Evolutionary conservation across 768 basidiomycete species (phyloP).

Genomic region (Pisolithus sp.): DNA sequence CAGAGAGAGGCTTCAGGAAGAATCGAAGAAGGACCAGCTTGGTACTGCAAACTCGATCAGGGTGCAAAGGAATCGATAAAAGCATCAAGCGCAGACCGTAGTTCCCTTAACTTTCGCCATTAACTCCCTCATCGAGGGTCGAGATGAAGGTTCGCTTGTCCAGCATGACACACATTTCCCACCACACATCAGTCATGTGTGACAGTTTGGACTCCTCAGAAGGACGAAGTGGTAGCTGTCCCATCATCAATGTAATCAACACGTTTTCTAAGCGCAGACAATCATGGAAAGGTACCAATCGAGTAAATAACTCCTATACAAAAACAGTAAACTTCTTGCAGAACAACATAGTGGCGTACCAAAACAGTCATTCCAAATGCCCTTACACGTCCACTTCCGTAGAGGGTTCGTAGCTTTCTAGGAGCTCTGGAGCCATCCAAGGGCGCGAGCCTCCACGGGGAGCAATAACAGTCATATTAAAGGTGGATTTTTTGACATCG

Average conservation of each 20-base stretch:
- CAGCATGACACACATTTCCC: not conserved
- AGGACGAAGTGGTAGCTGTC: not conserved
- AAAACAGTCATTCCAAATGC: too few species aligned
- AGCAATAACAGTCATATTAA: too few species aligned
- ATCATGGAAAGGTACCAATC: not conserved
- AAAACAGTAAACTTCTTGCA: too few species aligned
- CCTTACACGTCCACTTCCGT: too few species aligned
- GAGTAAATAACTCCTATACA: too few species aligned
- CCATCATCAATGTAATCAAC: not conserved
- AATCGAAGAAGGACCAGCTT: not conserved
- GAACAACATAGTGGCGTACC: too few species aligned
- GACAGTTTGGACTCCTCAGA: not conserved
- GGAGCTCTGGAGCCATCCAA: too few species aligned
- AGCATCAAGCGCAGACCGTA: not conserved
- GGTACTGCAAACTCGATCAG: too few species aligned
- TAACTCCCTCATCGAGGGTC: not conserved
- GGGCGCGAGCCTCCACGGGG: too few species aligned
- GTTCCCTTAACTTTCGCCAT: not conserved
- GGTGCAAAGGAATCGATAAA: not conserved
- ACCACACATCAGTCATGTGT: not conserved
- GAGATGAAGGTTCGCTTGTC: not conserved
- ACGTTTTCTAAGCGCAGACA: not conserved
- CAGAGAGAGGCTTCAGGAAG: not conserved
- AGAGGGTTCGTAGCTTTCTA: too few species aligned
- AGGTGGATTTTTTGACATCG: too few species aligned